A percentile compares a stretch with the other conserved stretches of the same genome.
Conservation (phyloP, 306 rosid genomes). For the Cicer chorassanicum region DNA sequence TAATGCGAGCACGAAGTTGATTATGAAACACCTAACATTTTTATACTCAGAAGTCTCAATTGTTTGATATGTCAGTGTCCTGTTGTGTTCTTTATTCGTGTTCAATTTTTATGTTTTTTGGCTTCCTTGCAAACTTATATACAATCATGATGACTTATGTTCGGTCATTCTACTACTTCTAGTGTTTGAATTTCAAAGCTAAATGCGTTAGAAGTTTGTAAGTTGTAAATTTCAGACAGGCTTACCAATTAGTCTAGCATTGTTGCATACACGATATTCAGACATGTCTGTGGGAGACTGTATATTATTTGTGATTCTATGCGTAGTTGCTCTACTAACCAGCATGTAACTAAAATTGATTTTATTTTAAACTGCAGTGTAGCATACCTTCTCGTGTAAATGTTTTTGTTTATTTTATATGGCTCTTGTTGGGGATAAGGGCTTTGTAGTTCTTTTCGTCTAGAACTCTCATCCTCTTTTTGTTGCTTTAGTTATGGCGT, state of each 20-base stretch:
- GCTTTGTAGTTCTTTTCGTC: not conserved
- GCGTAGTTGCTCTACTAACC: conserved; percentile 2
- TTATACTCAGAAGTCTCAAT: conserved; percentile 27
- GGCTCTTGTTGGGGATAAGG: conserved; percentile 6
- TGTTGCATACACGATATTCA: conserved; percentile 2
- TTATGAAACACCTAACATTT: conserved; percentile 17
- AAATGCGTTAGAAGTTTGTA: not conserved
- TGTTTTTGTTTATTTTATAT: conserved; percentile 18
- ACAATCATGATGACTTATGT: conserved; percentile 17
- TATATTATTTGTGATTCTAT: not conserved
- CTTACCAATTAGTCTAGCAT: conserved; percentile 9
- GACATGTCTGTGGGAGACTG: conserved; percentile 1
- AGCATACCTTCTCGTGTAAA: not conserved
- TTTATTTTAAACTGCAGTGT: conserved; percentile 3
- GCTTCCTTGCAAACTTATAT: conserved; percentile 3
- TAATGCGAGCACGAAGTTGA: conserved; percentile 37
- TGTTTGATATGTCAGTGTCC: conserved; percentile 20
- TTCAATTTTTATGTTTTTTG: conserved; percentile 8
- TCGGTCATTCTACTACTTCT: conserved; percentile 8
- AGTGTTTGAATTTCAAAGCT: conserved; percentile 27
- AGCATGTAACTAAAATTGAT: conserved; percentile 7
- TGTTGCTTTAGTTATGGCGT: conserved; percentile 20
- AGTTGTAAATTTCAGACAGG: conserved; percentile 28
- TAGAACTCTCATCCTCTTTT: conserved; percentile 4
- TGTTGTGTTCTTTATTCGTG: conserved; percentile 8